phyloP scores from a whole-genome alignment of 306 rosid genomes.

The Canavalia gladiata region DNA sequence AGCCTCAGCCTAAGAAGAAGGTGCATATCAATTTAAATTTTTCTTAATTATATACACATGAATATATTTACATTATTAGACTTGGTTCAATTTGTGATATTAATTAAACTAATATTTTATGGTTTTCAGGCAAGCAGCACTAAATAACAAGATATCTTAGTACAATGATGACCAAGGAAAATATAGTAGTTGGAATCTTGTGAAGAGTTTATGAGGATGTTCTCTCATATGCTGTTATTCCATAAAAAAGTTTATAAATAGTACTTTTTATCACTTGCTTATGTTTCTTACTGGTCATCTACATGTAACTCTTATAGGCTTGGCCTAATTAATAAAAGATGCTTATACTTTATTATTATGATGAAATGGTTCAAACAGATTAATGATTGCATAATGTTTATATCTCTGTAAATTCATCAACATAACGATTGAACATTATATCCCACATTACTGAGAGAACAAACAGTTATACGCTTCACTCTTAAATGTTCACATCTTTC shows the following conservation, averaged over 20 bases:
- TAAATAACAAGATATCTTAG: background rate
- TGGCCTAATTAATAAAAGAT: background rate
- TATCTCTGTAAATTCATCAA: no score
- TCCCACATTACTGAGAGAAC: no score
- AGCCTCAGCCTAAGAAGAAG: background rate
- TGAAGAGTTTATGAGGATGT: background rate
- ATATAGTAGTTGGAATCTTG: background rate
- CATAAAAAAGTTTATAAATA: background rate
- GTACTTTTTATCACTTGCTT: background rate
- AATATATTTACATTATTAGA: background rate
- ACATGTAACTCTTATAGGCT: conserved; percentile 5
- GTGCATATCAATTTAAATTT: background rate
- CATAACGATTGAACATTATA: no score
- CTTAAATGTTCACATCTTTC: no score
- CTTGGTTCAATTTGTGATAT: background rate
- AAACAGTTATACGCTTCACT: no score
- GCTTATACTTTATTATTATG: background rate
- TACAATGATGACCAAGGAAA: background rate
- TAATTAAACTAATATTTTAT: background rate
- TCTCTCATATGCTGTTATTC: background rate
- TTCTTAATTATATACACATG: no score
- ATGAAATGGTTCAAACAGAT: background rate
- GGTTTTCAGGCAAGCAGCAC: conserved; percentile 8
- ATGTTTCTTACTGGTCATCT: background rate
- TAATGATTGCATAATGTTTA: background rate